phyloP scores from a whole-genome alignment of 1,284 basidiomycete genomes.

The Irpex sp. region DNA sequence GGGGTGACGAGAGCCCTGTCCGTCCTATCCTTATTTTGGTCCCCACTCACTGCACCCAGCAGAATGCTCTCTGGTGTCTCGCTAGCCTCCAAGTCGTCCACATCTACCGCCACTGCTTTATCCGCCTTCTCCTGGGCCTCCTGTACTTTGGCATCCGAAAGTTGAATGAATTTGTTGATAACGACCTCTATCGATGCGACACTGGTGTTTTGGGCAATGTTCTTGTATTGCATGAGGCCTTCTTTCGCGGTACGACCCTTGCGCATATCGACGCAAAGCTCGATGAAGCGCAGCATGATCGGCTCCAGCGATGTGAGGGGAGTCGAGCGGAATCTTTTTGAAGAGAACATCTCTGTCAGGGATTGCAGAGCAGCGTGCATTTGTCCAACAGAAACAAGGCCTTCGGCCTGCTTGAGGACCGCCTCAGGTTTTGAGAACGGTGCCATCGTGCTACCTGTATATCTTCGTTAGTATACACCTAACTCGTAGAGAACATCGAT shows the following conservation, averaged over 20 bases:
- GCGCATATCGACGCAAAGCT: slow-evolving; percentile 94
- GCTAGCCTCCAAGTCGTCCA: slow-evolving; percentile 87
- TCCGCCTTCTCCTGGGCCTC: slow-evolving; percentile 86
- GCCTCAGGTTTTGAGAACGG: slow-evolving; percentile 91
- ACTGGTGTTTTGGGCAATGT: slow-evolving; percentile 91
- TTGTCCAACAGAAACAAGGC: slow-evolving; percentile 88
- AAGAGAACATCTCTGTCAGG: slow-evolving; percentile 88
- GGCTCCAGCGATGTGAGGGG: slow-evolving; percentile 90
- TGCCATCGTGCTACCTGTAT: slow-evolving; percentile 53
- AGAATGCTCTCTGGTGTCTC: slow-evolving; percentile 93
- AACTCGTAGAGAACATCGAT: background rate
- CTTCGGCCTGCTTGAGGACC: slow-evolving; percentile 88
- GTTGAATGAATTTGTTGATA: slow-evolving; percentile 85
- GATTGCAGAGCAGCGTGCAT: slow-evolving; percentile 86
- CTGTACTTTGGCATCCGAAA: slow-evolving; percentile 85
- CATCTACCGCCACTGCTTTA: slow-evolving; percentile 64
- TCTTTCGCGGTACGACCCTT: slow-evolving; percentile 94
- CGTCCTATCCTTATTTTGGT: slow-evolving; percentile 93
- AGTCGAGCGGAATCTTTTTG: slow-evolving; percentile 93
- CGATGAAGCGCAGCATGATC: slow-evolving; percentile 91
- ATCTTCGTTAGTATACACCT: background rate
- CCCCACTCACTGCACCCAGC: slow-evolving; percentile 83
- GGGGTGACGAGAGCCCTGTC: slow-evolving; percentile 95
- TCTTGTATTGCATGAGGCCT: slow-evolving; percentile 95
- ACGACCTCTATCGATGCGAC: slow-evolving; percentile 92